A percentile compares a stretch with the other conserved stretches of the same genome.
Evolutionary conservation across 116 monocot species (phyloP).

Genomic region (Thalassia testudinum): DNA sequence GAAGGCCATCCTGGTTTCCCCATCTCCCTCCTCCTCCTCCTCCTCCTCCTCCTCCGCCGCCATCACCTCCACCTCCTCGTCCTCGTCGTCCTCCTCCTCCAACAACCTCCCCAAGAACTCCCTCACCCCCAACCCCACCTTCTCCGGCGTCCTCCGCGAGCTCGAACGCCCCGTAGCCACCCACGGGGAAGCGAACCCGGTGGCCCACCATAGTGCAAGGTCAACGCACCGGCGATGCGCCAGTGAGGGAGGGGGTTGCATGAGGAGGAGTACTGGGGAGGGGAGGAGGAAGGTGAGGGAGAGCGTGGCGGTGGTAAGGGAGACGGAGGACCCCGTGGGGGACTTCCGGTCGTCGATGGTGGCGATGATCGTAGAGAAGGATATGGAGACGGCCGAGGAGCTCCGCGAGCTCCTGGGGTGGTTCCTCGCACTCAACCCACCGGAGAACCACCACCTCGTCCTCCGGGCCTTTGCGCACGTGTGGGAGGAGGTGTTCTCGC

Average conservation of each 20-base stretch:
- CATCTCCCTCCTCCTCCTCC: conserved; percentile 1
- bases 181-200: too few species aligned
- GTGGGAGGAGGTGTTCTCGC: conserved; percentile 20
- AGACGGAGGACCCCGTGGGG: conserved; percentile 27
- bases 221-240: not conserved
- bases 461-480: conserved; percentile 34
- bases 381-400: conserved; percentile 24
- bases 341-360: conserved; percentile 53
- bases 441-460: conserved; percentile 30
- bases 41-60: conserved; percentile 1
- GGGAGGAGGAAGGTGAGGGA: not conserved
- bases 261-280: not conserved
- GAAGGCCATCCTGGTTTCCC: conserved; percentile 17
- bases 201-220: too few species aligned
- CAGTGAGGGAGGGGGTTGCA: not conserved
- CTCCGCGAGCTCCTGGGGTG: conserved; percentile 26
- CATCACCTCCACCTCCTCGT: conserved; percentile 1
- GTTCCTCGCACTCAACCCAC: conserved; percentile 37
- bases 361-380: conserved; percentile 49
- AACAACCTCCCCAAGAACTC: conserved; percentile 1
- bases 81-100: conserved; percentile 1
- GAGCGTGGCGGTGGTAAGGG: conserved; percentile 43
- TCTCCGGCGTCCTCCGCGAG: conserved; percentile 42
- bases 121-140: conserved; percentile 17
- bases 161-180: conserved; percentile 27